Percentiles rank a stretch among this genome's conserved stretches.
Conservation (phyloP, 1,139 yeast genomes). For the Suhomyces atakaporum region DNA sequence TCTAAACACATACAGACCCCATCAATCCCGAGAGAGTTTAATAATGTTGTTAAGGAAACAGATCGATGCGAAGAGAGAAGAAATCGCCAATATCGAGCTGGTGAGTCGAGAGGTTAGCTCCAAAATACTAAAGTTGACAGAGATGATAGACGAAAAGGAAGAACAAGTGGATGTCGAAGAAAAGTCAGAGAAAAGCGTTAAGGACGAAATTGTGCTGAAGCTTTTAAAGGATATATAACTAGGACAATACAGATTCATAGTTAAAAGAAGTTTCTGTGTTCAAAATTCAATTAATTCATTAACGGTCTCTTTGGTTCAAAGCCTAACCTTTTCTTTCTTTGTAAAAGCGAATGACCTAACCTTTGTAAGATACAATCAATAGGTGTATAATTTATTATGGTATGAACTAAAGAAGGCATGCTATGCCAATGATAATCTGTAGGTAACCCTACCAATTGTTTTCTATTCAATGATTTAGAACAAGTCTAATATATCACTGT, state of each 20-base stretch:
- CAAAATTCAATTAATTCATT: too few relatives aligned
- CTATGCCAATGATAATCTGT: background rate
- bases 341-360: too few relatives aligned
- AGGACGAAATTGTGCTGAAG: conserved; percentile 3
- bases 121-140: conserved; percentile 35
- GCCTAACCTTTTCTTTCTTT: too few relatives aligned
- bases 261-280: too few relatives aligned
- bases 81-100: conserved; percentile 52
- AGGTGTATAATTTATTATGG: conserved; percentile 1
- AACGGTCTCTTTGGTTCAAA: too few relatives aligned
- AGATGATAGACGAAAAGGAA: conserved; percentile 6
- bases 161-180: background rate
- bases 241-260: too few relatives aligned
- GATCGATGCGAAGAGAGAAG: conserved; percentile 53
- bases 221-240: conserved; percentile 6
- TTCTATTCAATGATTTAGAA: conserved; percentile 44
- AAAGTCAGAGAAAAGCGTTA: background rate
- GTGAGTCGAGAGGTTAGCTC: conserved; percentile 47
- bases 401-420: conserved; percentile 1
- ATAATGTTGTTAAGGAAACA: conserved; percentile 69
- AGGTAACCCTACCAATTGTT: background rate
- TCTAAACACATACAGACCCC: conserved; percentile 83
- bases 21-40: conserved; percentile 81
- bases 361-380: too few relatives aligned
- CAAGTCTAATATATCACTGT: conserved; percentile 58